phyloP scores from a whole-genome alignment of 1,284 basidiomycete genomes.

The Heterobasidion parviporum region DNA sequence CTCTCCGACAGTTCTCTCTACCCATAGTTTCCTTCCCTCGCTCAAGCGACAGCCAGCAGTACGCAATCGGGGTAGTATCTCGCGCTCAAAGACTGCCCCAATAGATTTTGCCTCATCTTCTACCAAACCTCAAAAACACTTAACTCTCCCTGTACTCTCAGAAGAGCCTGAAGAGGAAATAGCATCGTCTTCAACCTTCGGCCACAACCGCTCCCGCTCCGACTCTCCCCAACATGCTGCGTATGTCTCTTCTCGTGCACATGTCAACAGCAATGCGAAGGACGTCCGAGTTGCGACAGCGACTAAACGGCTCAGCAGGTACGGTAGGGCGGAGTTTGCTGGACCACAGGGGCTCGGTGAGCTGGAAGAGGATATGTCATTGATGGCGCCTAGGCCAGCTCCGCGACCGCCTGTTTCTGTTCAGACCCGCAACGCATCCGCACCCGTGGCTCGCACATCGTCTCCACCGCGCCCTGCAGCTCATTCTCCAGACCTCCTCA shows the following conservation, averaged over 20 bases:
- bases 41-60: conserved; percentile 8
- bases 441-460: not conserved
- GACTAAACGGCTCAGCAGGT: conserved; percentile 8
- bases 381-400: conserved; percentile 1
- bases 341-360: not conserved
- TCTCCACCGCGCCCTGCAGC: not conserved
- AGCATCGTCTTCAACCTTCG: not conserved
- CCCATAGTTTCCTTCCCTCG: conserved; percentile 5
- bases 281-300: not conserved
- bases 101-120: not conserved
- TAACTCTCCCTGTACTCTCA: conserved; percentile 4
- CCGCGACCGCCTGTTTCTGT: not conserved
- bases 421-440: not conserved
- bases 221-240: not conserved
- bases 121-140: conserved; percentile 3
- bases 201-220: not conserved
- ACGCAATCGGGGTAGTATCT: conserved; percentile 6
- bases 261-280: not conserved
- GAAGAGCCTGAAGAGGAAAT: not conserved
- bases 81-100: conserved; percentile 1
- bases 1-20: conserved; percentile 2
- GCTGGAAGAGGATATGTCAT: conserved; percentile 3
- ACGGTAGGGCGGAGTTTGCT: conserved; percentile 7
- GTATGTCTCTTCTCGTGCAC: not conserved
- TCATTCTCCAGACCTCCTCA: conserved; percentile 6